Evolutionary conservation across 2,329 filamentous ascomycete genomes (phyloP), one percentile per base, ranked within the genome.

Genomic region (Nakataea oryzae): DNA sequence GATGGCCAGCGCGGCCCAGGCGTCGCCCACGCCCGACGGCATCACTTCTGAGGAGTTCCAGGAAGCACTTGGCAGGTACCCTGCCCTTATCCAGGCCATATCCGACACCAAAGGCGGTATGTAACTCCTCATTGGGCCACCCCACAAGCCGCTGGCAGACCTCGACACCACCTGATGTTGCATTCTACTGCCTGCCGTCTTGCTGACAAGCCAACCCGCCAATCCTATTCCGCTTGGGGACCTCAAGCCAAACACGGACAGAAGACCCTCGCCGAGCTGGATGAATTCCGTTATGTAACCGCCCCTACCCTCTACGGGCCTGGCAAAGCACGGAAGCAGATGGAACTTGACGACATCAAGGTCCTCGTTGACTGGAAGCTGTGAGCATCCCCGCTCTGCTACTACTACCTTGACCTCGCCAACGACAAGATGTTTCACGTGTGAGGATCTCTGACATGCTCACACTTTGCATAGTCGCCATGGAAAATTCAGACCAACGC

Each of bases 351-450:
- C 1, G 82, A 90, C 67, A 76, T 90, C 41, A 79, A 83, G 67
- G 75, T 69, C 26, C 76, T 91, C 3, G 81, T 90, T 12, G 81
- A 87, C 58, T 91, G 88, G 87, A 91, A 91, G 71, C 76, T 91
- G 84, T 89, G 75, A 70, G 84, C 13, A 56, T 7, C n/a, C n/a
- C n/a, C n/a, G n/a, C n/a, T n/a, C n/a, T n/a, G n/a, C n/a, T n/a
- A n/a, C n/a, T n/a, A n/a, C n/a, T n/a, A n/a, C n/a, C n/a, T 17
- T 56, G 26, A 56, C 54, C 54, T 56, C 24, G 17, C 55, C n/a
- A 12, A 32, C n/a, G 30, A 32, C 30, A 32, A 8, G 9, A 11
- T n/a, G 14, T 47, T 5, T 47, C 41, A 50, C 50, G 26, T 21
- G 26, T n/a, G 1, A 2, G 24, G 26, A 1, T 13, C 8, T 56